Conservation (phyloP, 2,329 filamentous ascomycete species). For the Aspergillus spinulosporus region DNA sequence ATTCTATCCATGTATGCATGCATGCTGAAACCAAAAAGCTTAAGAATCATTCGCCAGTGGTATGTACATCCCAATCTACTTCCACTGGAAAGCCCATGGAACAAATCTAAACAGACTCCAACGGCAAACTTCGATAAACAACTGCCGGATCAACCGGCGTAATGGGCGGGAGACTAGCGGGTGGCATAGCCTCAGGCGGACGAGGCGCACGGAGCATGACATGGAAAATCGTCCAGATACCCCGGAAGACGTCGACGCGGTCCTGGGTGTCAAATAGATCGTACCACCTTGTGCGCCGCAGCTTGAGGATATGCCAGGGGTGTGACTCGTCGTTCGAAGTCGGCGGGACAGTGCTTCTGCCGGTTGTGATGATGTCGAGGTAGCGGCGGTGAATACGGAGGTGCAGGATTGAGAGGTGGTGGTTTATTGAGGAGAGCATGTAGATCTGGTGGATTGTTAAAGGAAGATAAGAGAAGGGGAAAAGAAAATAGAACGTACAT, state of each 20-base stretch:
- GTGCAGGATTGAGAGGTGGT: slow-evolving; percentile 61
- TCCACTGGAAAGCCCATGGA: background rate
- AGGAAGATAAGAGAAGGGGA: background rate
- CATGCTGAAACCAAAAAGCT: too few species aligned
- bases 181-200: too few species aligned
- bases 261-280: slow-evolving; percentile 58
- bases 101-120: background rate
- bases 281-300: slow-evolving; percentile 60
- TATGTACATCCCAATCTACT: too few species aligned
- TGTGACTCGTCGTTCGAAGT: slow-evolving; percentile 23
- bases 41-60: too few species aligned
- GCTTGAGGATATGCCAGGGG: slow-evolving; percentile 53
- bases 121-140: background rate
- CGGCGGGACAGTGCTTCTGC: slow-evolving; percentile 33
- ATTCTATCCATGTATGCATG: too few species aligned
- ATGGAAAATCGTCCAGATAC: slow-evolving; percentile 59
- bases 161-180: background rate
- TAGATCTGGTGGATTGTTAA: slow-evolving; percentile 50
- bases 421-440: slow-evolving; percentile 62
- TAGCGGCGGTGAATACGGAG: slow-evolving; percentile 59
- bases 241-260: slow-evolving; percentile 57
- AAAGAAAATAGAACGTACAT: slow-evolving; percentile 45
- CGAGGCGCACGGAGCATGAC: slow-evolving; percentile 46
- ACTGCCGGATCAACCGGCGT: background rate
- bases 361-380: slow-evolving; percentile 54